A percentile compares a stretch with the other conserved stretches of the same genome.
phyloP scores from a whole-genome alignment of 2,329 filamentous ascomycete species.

The Trichoderma koningiopsis region DNA sequence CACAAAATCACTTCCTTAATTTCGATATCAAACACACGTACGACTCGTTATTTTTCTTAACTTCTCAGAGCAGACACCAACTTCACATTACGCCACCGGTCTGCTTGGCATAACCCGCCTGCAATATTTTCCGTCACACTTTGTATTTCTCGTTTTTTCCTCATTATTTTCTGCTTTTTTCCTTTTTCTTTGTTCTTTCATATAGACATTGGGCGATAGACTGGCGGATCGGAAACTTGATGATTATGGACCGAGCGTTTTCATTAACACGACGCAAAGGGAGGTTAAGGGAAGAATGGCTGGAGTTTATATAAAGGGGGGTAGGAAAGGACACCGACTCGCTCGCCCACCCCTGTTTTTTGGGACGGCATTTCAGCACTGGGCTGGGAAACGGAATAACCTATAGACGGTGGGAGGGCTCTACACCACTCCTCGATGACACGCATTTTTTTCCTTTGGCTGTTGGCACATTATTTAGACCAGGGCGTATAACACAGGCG shows the following conservation, averaged over 20 bases:
- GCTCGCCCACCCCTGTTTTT: slow-evolving; percentile 13
- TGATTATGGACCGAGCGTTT: slow-evolving; percentile 25
- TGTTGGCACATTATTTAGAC: slow-evolving; percentile 23
- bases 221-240: slow-evolving; percentile 25
- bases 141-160: not conserved
- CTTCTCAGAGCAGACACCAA: not conserved
- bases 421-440: slow-evolving; percentile 20
- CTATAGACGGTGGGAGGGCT: slow-evolving; percentile 22
- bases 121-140: not conserved
- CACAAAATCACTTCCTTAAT: not conserved
- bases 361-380: slow-evolving; percentile 6
- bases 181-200: slow-evolving; percentile 1
- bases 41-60: slow-evolving; percentile 3
- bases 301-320: slow-evolving; percentile 21
- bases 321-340: slow-evolving; percentile 11
- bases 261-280: slow-evolving; percentile 17
- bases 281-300: slow-evolving; percentile 13
- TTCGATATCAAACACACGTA: slow-evolving; percentile 5
- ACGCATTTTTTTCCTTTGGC: slow-evolving; percentile 17
- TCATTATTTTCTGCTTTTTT: not conserved
- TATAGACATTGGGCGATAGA: slow-evolving; percentile 27
- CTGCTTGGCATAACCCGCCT: not conserved
- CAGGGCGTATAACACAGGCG: slow-evolving; percentile 10
- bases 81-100: not conserved
- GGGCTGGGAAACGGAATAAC: slow-evolving; percentile 15